Conservation (phyloP, 495 filamentous ascomycete species). For the Mytilinidion resinicola region DNA sequence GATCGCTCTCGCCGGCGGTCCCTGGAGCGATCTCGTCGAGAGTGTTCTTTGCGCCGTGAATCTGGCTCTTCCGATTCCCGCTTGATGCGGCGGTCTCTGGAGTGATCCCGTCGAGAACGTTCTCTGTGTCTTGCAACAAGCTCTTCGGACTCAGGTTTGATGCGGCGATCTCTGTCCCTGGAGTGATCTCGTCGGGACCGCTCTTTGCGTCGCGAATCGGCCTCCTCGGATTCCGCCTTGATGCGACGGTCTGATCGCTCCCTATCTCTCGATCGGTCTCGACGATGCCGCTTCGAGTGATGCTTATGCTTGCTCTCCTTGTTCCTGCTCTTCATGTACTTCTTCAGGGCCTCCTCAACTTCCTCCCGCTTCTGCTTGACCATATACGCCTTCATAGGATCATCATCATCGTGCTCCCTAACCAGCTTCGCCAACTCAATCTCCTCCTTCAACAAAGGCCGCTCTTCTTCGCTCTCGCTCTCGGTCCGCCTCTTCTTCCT, state of each 20-base stretch:
- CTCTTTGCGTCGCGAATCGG: too few relatives aligned
- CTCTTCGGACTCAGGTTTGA: too few relatives aligned
- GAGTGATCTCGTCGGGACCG: too few relatives aligned
- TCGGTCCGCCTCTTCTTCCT: conserved; percentile 37
- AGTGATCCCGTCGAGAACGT: too few relatives aligned
- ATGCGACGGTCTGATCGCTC: not conserved
- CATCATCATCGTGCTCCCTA: conserved; percentile 81
- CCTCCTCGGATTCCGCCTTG: not conserved
- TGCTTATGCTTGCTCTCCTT: conserved; percentile 36
- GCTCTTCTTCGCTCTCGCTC: conserved; percentile 35
- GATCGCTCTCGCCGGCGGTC: too few relatives aligned
- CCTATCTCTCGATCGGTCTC: conserved; percentile 2
- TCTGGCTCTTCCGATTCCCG: too few relatives aligned
- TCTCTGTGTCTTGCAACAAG: too few relatives aligned
- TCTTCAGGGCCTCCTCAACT: conserved; percentile 61
- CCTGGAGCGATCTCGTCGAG: too few relatives aligned
- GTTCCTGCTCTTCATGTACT: conserved; percentile 42
- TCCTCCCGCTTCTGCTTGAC: conserved; percentile 86
- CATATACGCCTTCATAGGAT: conserved; percentile 92
- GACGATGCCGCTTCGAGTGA: conserved; percentile 48
- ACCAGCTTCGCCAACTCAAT: conserved; percentile 69
- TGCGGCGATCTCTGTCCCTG: too few relatives aligned
- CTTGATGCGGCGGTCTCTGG: too few relatives aligned
- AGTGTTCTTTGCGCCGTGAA: too few relatives aligned
- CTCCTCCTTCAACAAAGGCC: conserved; percentile 59